Evolutionary conservation across 208 protist species (phyloP).

Genomic region (Trypanosoma vivax): DNA sequence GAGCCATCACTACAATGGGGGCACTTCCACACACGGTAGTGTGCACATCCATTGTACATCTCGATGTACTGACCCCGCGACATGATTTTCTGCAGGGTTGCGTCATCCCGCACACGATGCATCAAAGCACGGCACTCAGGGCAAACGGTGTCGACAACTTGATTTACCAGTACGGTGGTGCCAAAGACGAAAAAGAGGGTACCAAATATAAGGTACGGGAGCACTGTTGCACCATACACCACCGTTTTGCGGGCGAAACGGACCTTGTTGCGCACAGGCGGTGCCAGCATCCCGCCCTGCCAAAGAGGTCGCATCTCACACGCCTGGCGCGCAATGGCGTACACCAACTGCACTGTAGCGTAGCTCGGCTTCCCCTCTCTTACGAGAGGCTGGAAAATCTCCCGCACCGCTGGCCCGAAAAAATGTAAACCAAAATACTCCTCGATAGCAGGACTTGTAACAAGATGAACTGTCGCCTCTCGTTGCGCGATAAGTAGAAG

Average conservation of each 20-base stretch:
- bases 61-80: constrained; percentile 71
- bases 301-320: constrained; percentile 70
- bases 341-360: constrained; percentile 78
- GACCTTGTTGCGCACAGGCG: constrained; percentile 65
- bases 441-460: constrained; percentile 65
- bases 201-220: constrained; percentile 58
- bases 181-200: constrained; percentile 52
- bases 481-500: constrained; percentile 74
- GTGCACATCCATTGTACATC: constrained; percentile 62
- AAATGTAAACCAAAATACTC: constrained; percentile 77
- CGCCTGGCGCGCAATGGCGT: constrained; percentile 78
- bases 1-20: constrained; percentile 43
- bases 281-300: constrained; percentile 46
- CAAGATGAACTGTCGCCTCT: constrained; percentile 75
- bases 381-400: constrained; percentile 82
- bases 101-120: constrained; percentile 68
- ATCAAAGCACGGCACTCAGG: constrained; percentile 63
- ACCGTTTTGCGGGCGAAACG: constrained; percentile 55
- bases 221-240: constrained; percentile 43
- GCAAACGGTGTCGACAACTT: constrained; percentile 75
- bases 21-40: constrained; percentile 82
- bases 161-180: constrained; percentile 50
- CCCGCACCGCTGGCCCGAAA: constrained; percentile 51
- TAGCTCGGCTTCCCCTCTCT: constrained; percentile 70
- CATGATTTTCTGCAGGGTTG: constrained; percentile 52